Evolutionary conservation across 106 monocot species (phyloP).

Genomic region (Acorus gramineus): DNA sequence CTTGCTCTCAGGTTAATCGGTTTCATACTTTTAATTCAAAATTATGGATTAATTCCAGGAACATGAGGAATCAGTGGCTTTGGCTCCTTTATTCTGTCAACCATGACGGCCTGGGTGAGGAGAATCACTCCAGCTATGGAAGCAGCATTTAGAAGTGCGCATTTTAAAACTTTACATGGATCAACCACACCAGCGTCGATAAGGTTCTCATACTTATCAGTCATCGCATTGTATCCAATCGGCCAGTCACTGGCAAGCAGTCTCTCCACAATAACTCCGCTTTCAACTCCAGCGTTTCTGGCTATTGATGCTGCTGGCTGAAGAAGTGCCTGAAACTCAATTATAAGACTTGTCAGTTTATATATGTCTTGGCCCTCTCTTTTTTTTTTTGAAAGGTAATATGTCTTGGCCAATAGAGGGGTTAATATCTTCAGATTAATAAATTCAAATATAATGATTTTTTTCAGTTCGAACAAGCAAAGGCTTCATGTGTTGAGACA

Average conservation of each 20-base stretch:
- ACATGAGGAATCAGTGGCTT: constrained; percentile 58
- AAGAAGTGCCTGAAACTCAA: constrained; percentile 71
- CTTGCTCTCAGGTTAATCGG: no score
- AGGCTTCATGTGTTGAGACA: no score
- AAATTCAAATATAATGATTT: no score
- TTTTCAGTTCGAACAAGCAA: no score
- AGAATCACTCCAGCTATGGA: constrained; percentile 83
- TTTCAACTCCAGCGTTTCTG: constrained; percentile 69
- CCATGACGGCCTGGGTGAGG: constrained; percentile 71
- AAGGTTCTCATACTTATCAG: constrained; percentile 56
- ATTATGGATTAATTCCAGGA: constrained; percentile 63
- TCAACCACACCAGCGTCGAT: constrained; percentile 71
- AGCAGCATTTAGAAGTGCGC: constrained; percentile 89
- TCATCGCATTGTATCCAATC: constrained; percentile 86
- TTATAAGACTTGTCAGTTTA: no score
- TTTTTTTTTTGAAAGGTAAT: background rate
- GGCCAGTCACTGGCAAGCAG: constrained; percentile 64
- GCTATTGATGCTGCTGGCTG: constrained; percentile 74
- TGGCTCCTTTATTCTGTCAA: constrained; percentile 59
- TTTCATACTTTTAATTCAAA: background rate
- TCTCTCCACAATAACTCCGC: constrained; percentile 60
- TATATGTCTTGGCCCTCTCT: no score
- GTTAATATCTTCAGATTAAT: background rate
- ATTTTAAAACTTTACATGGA: constrained; percentile 74
- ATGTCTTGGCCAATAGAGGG: background rate